Evolutionary conservation across 2,329 filamentous ascomycete genomes (phyloP).

Genomic region (Ceratocystis papillata): DNA sequence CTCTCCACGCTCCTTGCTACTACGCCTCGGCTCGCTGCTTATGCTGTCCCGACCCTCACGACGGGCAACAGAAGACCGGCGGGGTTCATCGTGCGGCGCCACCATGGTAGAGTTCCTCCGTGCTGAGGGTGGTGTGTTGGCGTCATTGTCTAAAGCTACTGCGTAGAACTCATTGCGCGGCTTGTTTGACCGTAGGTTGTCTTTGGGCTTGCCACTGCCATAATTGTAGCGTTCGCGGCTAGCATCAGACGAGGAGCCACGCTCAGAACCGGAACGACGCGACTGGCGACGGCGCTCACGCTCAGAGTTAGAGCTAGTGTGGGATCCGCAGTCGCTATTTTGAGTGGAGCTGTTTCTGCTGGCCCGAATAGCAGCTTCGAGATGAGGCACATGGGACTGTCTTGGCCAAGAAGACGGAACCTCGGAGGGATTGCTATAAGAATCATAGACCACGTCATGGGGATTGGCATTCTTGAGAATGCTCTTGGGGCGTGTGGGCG

Average conservation of each 20-base stretch:
- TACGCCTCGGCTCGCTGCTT: conserved; percentile 31
- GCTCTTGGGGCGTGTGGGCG: conserved; percentile 37
- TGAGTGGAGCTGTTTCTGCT: conserved; percentile 21
- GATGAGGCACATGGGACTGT: conserved; percentile 25
- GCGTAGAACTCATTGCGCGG: conserved; percentile 26
- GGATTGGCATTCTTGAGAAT: conserved; percentile 53
- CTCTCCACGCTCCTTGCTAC: background rate
- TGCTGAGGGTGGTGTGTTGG: conserved; percentile 21
- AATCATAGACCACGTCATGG: conserved; percentile 46
- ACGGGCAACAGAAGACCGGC: background rate
- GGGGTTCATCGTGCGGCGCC: conserved; percentile 7
- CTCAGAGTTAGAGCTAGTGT: conserved; percentile 5
- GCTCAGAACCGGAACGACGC: conserved; percentile 8
- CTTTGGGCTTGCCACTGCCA: conserved; percentile 14
- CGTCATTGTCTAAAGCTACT: conserved; percentile 15
- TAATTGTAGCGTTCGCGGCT: conserved; percentile 30
- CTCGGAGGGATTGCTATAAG: conserved; percentile 36
- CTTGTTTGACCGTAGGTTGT: background rate
- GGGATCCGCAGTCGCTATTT: conserved; percentile 26
- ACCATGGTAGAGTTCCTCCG: conserved; percentile 13
- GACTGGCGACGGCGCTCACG: conserved; percentile 21
- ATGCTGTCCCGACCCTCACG: conserved; percentile 32
- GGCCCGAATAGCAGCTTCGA: conserved; percentile 16
- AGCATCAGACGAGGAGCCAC: conserved; percentile 16
- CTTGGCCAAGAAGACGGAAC: conserved; percentile 32